Conservation (phyloP, 1,139 yeast genomes). For the Hyphopichia khmerensis region DNA sequence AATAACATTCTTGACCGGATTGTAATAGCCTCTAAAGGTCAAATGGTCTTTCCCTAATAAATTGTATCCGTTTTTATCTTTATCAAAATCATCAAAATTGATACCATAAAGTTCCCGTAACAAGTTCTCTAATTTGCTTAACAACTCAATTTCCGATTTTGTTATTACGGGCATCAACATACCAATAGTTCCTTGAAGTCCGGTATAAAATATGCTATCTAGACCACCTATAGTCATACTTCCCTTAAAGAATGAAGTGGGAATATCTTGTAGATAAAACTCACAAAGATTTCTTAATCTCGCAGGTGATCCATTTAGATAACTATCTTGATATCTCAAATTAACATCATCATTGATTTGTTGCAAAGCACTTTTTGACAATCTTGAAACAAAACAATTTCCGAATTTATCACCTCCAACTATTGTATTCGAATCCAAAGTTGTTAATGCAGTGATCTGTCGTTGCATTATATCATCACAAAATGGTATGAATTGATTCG, state of each 20-base stretch:
- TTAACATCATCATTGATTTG: conserved; percentile 52
- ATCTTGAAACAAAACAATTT: conserved; percentile 65
- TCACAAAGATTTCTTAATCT: conserved; percentile 59
- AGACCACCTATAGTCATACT: conserved; percentile 60
- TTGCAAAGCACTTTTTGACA: conserved; percentile 46
- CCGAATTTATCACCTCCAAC: conserved; percentile 93
- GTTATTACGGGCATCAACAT: conserved; percentile 66
- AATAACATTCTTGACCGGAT: conserved; percentile 70
- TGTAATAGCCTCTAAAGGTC: conserved; percentile 73
- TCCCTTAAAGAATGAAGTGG: conserved; percentile 59
- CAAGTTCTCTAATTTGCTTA: conserved; percentile 52
- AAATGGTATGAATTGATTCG: conserved; percentile 58
- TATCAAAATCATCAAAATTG: conserved; percentile 31
- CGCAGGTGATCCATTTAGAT: conserved; percentile 52
- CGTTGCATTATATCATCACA: conserved; percentile 71
- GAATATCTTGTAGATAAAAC: conserved; percentile 68
- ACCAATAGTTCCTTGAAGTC: conserved; percentile 82
- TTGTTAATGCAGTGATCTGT: conserved; percentile 57
- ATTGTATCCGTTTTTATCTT: conserved; percentile 16
- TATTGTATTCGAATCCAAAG: conserved; percentile 73
- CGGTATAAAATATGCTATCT: conserved; percentile 67
- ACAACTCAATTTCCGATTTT: conserved; percentile 59
- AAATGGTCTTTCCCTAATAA: conserved; percentile 66
- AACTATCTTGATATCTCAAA: conserved; percentile 38
- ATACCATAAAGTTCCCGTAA: conserved; percentile 38